phyloP scores from a whole-genome alignment of 2,329 filamentous ascomycete species.

The Lachnellula willkommii region DNA sequence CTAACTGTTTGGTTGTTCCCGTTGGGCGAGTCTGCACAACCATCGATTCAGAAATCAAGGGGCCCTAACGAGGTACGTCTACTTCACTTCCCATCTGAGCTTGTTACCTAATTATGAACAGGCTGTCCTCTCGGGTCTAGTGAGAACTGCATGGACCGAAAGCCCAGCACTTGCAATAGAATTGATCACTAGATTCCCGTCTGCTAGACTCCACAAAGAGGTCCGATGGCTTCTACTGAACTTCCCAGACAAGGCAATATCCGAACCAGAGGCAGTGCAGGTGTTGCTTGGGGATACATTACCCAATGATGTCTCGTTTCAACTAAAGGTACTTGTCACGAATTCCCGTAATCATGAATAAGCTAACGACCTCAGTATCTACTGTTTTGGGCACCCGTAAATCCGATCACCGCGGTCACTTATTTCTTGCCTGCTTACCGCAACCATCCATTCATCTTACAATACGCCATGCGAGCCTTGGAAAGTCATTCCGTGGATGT shows the following conservation, averaged over 20 bases:
- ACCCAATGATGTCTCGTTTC: slow-evolving; percentile 72
- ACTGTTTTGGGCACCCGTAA: slow-evolving; percentile 87
- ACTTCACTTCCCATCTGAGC: slow-evolving; percentile 18
- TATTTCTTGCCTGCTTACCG: slow-evolving; percentile 88
- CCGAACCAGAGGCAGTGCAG: slow-evolving; percentile 76
- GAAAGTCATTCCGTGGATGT: slow-evolving; percentile 95
- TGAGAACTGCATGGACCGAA: slow-evolving; percentile 83
- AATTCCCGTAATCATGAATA: not conserved
- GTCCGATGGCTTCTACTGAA: slow-evolving; percentile 75
- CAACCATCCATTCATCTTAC: slow-evolving; percentile 87
- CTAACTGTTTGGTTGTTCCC: slow-evolving; percentile 88
- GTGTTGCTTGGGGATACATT: slow-evolving; percentile 73
- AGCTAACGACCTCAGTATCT: slow-evolving; percentile 59
- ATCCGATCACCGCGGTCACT: slow-evolving; percentile 86
- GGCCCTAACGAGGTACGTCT: slow-evolving; percentile 40
- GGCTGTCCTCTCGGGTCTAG: slow-evolving; percentile 44
- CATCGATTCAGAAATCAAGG: slow-evolving; percentile 25
- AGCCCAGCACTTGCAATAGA: slow-evolving; percentile 84
- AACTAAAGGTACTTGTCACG: slow-evolving; percentile 65
- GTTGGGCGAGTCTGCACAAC: slow-evolving; percentile 56
- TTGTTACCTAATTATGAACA: slow-evolving; percentile 33
- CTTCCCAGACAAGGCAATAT: slow-evolving; percentile 75
- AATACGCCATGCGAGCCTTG: slow-evolving; percentile 92
- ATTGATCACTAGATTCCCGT: slow-evolving; percentile 72
- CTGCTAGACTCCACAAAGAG: slow-evolving; percentile 64